Evolutionary conservation across 2,329 filamentous ascomycete species (phyloP).

Genomic region (Epichloe coenophiala): DNA sequence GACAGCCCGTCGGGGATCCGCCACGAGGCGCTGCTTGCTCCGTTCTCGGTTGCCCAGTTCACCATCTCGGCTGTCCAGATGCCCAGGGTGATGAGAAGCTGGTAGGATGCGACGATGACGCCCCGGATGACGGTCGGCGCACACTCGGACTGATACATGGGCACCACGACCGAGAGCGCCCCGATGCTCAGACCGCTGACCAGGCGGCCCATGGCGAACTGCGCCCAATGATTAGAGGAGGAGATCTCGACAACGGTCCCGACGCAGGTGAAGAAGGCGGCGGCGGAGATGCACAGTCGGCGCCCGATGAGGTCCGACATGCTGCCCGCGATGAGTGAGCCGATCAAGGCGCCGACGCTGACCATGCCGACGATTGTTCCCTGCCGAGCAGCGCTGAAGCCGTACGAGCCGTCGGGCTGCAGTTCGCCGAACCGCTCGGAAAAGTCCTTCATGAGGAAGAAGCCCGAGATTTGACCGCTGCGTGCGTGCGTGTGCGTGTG

Average conservation of each 20-base stretch:
- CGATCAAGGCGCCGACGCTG: conserved; percentile 44
- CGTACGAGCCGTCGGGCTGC: conserved; percentile 23
- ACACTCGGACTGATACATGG: conserved; percentile 57
- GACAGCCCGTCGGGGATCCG: conserved; percentile 46
- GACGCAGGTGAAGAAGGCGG: conserved; percentile 48
- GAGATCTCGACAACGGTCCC: conserved; percentile 52
- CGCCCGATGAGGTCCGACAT: conserved; percentile 50
- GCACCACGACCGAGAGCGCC: conserved; percentile 47
- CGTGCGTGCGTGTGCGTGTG: conserved; percentile 9
- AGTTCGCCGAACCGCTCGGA: conserved; percentile 36
- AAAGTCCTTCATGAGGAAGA: conserved; percentile 47
- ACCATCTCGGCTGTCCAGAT: conserved; percentile 46
- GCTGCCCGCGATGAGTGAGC: conserved; percentile 43
- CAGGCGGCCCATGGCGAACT: conserved; percentile 50
- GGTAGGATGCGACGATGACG: conserved; percentile 49
- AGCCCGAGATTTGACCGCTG: conserved; percentile 47
- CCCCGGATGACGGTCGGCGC: conserved; percentile 51
- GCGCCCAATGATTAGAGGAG: conserved; percentile 42
- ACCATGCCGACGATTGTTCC: conserved; percentile 50
- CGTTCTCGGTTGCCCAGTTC: conserved; percentile 45
- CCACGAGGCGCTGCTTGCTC: conserved; percentile 39
- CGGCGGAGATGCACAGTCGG: conserved; percentile 45
- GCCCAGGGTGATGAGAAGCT: conserved; percentile 56
- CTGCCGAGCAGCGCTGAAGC: conserved; percentile 45
- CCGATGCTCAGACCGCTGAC: conserved; percentile 56